phyloP scores from a whole-genome alignment of 176 grass and related monocot genomes.

The Carex myosuroides region DNA sequence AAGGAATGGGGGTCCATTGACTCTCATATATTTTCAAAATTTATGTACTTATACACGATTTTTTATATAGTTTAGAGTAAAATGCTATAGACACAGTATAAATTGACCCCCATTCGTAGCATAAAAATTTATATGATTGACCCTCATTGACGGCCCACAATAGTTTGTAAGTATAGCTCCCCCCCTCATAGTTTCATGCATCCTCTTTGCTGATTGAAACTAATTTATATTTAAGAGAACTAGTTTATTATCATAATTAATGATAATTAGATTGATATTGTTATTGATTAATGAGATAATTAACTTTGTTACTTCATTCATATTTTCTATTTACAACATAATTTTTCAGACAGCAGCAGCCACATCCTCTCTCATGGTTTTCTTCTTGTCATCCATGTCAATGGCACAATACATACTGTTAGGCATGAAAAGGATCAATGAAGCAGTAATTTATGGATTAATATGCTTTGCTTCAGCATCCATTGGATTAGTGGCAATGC shows the following conservation, averaged over 20 bases:
- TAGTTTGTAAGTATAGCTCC: no score
- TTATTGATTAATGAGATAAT: neutral
- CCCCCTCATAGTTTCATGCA: neutral
- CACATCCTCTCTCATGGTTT: constrained; percentile 62
- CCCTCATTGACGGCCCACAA: no score
- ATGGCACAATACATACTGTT: constrained; percentile 76
- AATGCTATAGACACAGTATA: no score
- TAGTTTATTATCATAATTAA: neutral
- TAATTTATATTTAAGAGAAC: neutral
- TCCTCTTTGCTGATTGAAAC: neutral
- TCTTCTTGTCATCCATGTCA: constrained; percentile 76
- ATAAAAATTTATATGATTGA: no score
- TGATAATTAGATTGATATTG: neutral
- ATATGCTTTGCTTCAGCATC: constrained; percentile 50
- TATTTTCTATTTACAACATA: neutral
- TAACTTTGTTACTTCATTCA: neutral
- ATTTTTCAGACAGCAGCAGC: constrained; percentile 47
- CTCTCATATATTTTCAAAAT: no score
- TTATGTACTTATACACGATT: no score
- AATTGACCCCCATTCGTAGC: no score
- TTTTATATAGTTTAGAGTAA: no score
- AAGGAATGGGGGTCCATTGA: no score
- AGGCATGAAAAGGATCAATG: constrained; percentile 41
- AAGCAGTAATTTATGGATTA: constrained; percentile 36
- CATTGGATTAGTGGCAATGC: constrained; percentile 26